Evolutionary conservation across 106 monocot genomes (phyloP).

Genomic region (Gastrodia elata): DNA sequence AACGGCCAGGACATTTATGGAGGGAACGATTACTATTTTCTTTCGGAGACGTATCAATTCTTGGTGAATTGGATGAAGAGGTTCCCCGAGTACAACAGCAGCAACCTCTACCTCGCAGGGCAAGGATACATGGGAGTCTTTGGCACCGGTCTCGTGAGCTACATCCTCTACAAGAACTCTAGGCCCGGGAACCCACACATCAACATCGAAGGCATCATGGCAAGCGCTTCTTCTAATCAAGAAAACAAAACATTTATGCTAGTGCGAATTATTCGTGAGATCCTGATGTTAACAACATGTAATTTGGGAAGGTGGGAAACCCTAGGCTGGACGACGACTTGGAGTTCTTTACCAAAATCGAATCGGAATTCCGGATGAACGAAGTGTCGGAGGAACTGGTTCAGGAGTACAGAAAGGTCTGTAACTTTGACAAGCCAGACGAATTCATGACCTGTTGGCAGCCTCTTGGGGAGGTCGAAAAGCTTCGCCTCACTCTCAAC

Average conservation of each 20-base stretch:
- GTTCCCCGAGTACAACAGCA: background rate
- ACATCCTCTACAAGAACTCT: slow-evolving; percentile 1
- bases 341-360: background rate
- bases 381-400: background rate
- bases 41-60: background rate
- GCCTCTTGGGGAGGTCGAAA: background rate
- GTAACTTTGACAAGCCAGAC: background rate
- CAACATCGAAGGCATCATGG: slow-evolving; percentile 2
- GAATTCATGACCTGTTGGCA: background rate
- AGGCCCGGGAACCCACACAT: background rate
- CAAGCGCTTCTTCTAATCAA: background rate
- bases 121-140: background rate
- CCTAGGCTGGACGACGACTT: background rate
- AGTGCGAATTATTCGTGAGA: background rate
- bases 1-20: background rate
- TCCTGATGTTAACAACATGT: no score
- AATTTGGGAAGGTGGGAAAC: slow-evolving; percentile 4
- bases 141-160: background rate
- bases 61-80: background rate
- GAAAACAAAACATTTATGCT: background rate
- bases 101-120: slow-evolving; percentile 6
- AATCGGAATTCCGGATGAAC: background rate
- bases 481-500: background rate
- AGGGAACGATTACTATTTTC: background rate
- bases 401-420: background rate